phyloP scores from a whole-genome alignment of 306 rosid species.

The Castanopsis chinensis region DNA sequence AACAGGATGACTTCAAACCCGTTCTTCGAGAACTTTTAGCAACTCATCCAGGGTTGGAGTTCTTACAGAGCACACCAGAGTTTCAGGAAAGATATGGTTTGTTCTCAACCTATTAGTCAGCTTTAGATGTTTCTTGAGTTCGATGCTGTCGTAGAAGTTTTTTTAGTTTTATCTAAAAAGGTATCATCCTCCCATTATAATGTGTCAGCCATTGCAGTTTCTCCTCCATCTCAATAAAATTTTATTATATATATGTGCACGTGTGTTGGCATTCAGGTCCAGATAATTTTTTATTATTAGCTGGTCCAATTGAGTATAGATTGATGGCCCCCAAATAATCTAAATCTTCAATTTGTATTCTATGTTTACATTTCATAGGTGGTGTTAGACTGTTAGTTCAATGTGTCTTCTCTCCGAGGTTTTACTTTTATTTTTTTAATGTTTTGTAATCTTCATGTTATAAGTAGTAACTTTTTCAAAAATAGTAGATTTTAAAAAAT shows the following conservation, averaged over 20 bases:
- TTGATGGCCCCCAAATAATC: background rate
- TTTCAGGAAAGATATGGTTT: constrained; percentile 99
- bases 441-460: background rate
- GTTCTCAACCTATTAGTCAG: constrained; percentile 37
- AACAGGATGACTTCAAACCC: constrained; percentile 95
- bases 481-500: background rate
- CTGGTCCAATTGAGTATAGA: background rate
- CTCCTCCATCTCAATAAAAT: no score
- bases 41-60: constrained; percentile 96
- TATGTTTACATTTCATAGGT: background rate
- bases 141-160: background rate
- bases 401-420: background rate
- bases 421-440: background rate
- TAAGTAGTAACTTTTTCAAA: background rate
- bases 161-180: background rate
- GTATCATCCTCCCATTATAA: background rate
- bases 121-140: background rate
- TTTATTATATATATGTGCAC: background rate
- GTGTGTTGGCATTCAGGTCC: no score
- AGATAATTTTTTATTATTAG: background rate
- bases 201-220: background rate
- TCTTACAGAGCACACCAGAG: constrained; percentile 96
- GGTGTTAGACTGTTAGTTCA: background rate
- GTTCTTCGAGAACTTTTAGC: constrained; percentile 94
- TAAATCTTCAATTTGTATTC: background rate